Percentiles rank a stretch among this genome's conserved stretches.
Evolutionary conservation across 257 asterid species (phyloP).

Genomic region (Rhazya stricta): DNA sequence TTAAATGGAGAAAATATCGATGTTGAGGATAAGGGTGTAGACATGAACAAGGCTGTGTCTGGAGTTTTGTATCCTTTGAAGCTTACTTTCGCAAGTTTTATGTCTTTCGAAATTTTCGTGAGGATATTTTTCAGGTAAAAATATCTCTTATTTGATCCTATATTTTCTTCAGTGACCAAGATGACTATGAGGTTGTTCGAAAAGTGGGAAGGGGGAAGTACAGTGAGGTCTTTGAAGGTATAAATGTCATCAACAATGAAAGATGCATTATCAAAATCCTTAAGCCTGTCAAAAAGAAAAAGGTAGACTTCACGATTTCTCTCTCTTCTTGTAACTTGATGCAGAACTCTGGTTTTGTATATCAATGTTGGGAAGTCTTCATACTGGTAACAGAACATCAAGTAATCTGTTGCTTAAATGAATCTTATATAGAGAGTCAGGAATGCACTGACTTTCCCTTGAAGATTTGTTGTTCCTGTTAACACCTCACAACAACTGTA

Average conservation of each 20-base stretch:
- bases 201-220: conserved; percentile 48
- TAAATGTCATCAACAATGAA: conserved; percentile 30
- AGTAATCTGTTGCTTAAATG: neutral
- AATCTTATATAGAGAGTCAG: neutral
- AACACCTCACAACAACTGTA: neutral
- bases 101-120: neutral
- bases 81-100: neutral
- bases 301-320: conserved; percentile 17
- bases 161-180: conserved; percentile 31
- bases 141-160: neutral
- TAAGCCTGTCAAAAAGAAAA: conserved; percentile 46
- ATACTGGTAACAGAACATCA: neutral
- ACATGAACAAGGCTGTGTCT: neutral
- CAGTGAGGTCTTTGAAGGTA: conserved; percentile 43
- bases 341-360: neutral
- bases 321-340: neutral
- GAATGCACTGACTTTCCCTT: neutral
- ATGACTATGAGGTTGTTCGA: conserved; percentile 42
- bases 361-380: neutral
- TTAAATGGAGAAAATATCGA: neutral
- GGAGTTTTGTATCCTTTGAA: neutral
- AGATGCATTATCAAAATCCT: conserved; percentile 41
- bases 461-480: neutral
- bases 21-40: no score
- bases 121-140: neutral